A percentile compares a stretch with the other conserved stretches of the same genome.
Evolutionary conservation across 2,329 filamentous ascomycete species (phyloP).

Genomic region (Diplodia intermedia): DNA sequence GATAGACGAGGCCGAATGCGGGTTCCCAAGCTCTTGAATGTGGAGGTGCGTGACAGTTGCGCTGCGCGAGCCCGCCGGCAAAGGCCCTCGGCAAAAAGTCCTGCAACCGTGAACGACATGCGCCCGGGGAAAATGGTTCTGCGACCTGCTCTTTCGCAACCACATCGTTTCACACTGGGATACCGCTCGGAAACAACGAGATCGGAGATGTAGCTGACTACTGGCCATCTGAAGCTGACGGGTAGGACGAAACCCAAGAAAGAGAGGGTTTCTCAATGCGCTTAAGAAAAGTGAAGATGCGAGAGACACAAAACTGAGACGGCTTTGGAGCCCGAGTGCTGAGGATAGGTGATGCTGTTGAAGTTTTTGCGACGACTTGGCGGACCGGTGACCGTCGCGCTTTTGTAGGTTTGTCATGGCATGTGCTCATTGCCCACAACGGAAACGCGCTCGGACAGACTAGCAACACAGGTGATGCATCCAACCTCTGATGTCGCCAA

Average conservation of each 20-base stretch:
- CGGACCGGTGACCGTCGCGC: slow-evolving; percentile 14
- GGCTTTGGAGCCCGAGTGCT: background rate
- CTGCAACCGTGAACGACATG: slow-evolving; percentile 19
- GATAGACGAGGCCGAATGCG: background rate
- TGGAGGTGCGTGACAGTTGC: background rate
- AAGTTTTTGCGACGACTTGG: slow-evolving; percentile 20
- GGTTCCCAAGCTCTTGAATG: slow-evolving; percentile 15
- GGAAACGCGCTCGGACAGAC: slow-evolving; percentile 26
- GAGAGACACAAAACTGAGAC: background rate
- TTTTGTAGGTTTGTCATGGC: slow-evolving; percentile 25
- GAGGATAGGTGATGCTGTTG: background rate
- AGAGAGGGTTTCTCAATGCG: background rate
- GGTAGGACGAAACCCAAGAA: background rate
- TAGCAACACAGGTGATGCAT: slow-evolving; percentile 8
- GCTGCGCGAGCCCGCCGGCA: background rate
- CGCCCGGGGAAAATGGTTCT: slow-evolving; percentile 14
- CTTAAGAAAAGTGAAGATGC: background rate
- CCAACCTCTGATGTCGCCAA: background rate
- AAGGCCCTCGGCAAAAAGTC: slow-evolving; percentile 24
- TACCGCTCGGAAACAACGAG: background rate
- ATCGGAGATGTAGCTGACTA: background rate
- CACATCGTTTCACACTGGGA: background rate
- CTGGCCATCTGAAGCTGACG: background rate
- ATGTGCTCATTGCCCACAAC: slow-evolving; percentile 27
- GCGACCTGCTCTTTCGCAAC: slow-evolving; percentile 13